Evolutionary conservation across 1,139 yeast genomes (phyloP).

Genomic region (Zhuliangozyma blackwelliae): DNA sequence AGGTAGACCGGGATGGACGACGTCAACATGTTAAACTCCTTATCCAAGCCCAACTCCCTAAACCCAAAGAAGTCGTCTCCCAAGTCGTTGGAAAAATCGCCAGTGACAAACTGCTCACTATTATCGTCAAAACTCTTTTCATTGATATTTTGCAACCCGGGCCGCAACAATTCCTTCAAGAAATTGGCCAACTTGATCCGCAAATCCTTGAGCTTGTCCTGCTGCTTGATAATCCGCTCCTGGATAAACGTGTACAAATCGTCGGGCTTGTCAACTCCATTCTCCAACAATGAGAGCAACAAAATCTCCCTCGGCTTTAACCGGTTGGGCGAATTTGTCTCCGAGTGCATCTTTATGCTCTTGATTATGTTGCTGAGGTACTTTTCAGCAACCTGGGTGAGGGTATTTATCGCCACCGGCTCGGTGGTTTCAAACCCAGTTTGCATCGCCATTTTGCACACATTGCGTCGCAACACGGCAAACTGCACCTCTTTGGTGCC

Average conservation of each 20-base stretch:
- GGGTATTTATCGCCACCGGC: conserved; percentile 68
- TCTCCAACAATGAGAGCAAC: conserved; percentile 65
- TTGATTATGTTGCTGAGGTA: conserved; percentile 72
- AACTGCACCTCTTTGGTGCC: conserved; percentile 56
- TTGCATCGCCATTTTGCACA: conserved; percentile 83
- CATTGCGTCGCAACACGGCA: conserved; percentile 62
- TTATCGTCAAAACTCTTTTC: conserved; percentile 84
- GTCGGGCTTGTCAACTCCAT: conserved; percentile 81
- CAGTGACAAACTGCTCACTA: conserved; percentile 89
- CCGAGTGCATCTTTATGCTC: conserved; percentile 67
- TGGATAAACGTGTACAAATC: conserved; percentile 69
- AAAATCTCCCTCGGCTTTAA: conserved; percentile 46
- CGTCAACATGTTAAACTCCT: conserved; percentile 83
- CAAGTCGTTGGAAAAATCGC: conserved; percentile 87
- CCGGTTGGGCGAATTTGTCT: conserved; percentile 52
- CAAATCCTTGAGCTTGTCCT: conserved; percentile 64
- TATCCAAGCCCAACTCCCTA: conserved; percentile 87
- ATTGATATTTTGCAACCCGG: conserved; percentile 68
- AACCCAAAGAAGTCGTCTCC: conserved; percentile 98
- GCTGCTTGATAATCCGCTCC: conserved; percentile 69
- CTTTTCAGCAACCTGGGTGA: conserved; percentile 80
- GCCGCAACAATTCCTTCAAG: conserved; percentile 76
- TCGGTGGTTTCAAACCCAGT: conserved; percentile 89
- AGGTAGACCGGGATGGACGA: conserved; percentile 87
- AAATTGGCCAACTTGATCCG: conserved; percentile 66